Base-by-base conservation (phyloP, 2,329 filamentous ascomycete genomes). In the Cryphonectria carpinicola region DNA sequence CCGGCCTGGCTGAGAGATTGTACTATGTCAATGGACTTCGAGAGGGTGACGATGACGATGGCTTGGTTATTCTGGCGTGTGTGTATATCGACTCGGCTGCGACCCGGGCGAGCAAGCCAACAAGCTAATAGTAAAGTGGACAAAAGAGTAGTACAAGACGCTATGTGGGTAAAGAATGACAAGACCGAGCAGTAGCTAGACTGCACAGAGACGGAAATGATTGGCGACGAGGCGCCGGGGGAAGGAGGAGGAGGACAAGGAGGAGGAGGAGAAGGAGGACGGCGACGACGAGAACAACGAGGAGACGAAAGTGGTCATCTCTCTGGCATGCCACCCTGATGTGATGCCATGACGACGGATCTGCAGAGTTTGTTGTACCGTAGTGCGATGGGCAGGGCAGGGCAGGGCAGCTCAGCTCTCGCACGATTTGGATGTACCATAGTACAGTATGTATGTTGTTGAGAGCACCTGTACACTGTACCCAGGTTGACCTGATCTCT, bases 201-300 rank as follows among this genome's bases (percentile, higher is more conserved):
- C 35, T 60, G 70, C 49, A 67, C 65, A 17, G 58, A 64, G 49
- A 64, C 58, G 67, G 62, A 32, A 62, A 17, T 46, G 43, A 64
- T 54, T 68, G 67, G 58, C 64, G 64, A 67, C 58, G 67, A 49
- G 66, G 58, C 63, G 37, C 65, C 66, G 49, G 58, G 49, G 58
- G 41, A n/a, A 66, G 19, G 17, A 60, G 49, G 32, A 19, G 41
- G 41, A 13, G 41, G 13, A 43, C 2, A 17, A 17, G 13, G 43
- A 67, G 35, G 65, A 65, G n/a, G 49, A 54, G 4, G 52, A 56
- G 49, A 0, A 54, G 11, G 52, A 28, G 52, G 13, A 56, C 17
- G 52, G 52, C 7, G 28, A 7, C 52, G 10, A 32, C 37, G 52
- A 54, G 22, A n/a, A 28, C n/a, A 11, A 56, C 10, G 52, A 56